Conservation (phyloP, 2,329 filamentous ascomycete species). For the Talaromyces marneffei region DNA sequence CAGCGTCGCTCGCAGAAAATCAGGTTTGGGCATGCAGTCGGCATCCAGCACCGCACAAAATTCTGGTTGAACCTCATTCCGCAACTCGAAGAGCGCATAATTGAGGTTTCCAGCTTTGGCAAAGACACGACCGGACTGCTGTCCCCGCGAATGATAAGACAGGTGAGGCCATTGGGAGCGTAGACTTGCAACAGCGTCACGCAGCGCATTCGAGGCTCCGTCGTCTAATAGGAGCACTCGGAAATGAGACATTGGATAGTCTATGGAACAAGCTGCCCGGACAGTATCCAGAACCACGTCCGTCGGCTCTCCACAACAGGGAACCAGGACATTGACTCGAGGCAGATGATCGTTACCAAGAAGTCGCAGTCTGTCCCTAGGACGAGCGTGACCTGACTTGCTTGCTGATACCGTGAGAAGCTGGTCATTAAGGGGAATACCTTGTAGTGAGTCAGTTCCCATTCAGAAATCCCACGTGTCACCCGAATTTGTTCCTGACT, state of each 20-base stretch:
- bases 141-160: conserved; percentile 49
- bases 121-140: conserved; percentile 29
- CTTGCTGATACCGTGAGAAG: conserved; percentile 20
- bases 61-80: conserved; percentile 21
- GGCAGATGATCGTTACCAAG: conserved; percentile 43
- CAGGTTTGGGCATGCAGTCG: conserved; percentile 31
- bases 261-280: conserved; percentile 49
- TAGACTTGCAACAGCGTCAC: conserved; percentile 34
- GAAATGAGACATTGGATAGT: conserved; percentile 51
- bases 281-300: conserved; percentile 54
- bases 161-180: conserved; percentile 44
- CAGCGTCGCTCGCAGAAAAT: conserved; percentile 33
- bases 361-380: conserved; percentile 22
- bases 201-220: conserved; percentile 42
- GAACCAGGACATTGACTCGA: conserved; percentile 51
- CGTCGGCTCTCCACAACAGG: conserved; percentile 54
- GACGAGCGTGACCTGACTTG: conserved; percentile 3
- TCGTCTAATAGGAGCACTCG: conserved; percentile 55
- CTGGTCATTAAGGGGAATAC: conserved; percentile 22
- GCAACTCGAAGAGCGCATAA: conserved; percentile 25
- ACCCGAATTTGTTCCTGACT: neutral
- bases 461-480: neutral
- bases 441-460: conserved; percentile 4
- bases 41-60: conserved; percentile 32
- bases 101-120: conserved; percentile 37